phyloP scores from a whole-genome alignment of 495 filamentous ascomycete species.

The Penicillium egyptiacum region DNA sequence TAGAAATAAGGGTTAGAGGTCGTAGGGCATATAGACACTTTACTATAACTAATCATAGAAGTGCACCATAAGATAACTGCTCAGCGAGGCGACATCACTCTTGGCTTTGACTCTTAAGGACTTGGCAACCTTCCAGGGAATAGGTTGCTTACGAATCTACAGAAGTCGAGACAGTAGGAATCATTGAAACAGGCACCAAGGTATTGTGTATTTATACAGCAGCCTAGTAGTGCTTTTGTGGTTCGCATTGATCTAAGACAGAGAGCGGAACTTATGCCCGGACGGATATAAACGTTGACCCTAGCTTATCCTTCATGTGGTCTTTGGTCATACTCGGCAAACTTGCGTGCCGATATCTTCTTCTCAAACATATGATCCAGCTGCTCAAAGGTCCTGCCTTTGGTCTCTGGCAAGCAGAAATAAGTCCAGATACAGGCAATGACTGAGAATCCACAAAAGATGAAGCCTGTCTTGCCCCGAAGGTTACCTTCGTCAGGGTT shows the following conservation, averaged over 20 bases:
- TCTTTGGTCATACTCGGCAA: conserved; percentile 2
- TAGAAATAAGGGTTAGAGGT: not conserved
- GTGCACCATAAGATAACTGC: not conserved
- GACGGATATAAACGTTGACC: not conserved
- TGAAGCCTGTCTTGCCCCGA: conserved; percentile 61
- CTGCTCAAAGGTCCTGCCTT: conserved; percentile 61
- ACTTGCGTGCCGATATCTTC: conserved; percentile 44
- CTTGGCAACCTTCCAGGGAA: not conserved
- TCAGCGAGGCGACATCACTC: too few relatives aligned
- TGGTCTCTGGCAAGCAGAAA: conserved; percentile 63
- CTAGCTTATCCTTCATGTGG: not conserved
- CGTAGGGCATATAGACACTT: not conserved
- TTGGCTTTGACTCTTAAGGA: not conserved
- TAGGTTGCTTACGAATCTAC: not conserved
- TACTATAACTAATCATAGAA: not conserved
- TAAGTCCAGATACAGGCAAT: conserved; percentile 60
- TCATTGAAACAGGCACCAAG: not conserved
- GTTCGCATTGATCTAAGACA: too few relatives aligned
- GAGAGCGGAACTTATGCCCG: not conserved
- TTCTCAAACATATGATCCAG: conserved; percentile 61
- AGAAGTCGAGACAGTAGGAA: not conserved
- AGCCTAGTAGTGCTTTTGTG: not conserved
- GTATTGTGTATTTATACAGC: not conserved
- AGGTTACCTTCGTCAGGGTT: conserved; percentile 63
- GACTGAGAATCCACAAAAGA: conserved; percentile 61